Evolutionary conservation across 176 grass and related monocot species (phyloP).

Genomic region (Oryza nivara): DNA sequence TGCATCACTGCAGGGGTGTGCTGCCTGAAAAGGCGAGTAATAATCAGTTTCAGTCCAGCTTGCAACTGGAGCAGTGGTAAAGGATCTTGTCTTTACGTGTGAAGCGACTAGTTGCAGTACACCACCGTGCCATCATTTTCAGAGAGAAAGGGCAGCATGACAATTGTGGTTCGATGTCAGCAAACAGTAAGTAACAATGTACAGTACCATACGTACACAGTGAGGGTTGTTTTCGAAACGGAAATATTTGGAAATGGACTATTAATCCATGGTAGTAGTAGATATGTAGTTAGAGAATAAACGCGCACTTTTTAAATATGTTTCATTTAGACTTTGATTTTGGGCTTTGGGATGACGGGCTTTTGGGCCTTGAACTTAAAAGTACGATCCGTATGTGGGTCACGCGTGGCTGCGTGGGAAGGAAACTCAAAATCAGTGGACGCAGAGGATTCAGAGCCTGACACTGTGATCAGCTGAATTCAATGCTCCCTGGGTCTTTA

Average conservation of each 20-base stretch:
- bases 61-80: background rate
- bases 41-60: slow-evolving; percentile 22
- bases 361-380: too few relatives aligned
- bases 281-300: too few relatives aligned
- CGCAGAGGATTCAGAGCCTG: background rate
- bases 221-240: background rate
- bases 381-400: too few relatives aligned
- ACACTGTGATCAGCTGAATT: background rate
- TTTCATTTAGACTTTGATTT: too few relatives aligned
- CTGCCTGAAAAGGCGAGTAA: background rate
- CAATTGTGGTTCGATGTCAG: background rate
- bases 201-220: background rate
- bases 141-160: background rate
- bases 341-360: too few relatives aligned
- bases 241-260: background rate
- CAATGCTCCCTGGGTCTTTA: background rate
- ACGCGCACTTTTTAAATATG: too few relatives aligned
- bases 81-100: slow-evolving; percentile 19
- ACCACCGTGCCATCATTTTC: background rate
- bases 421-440: background rate
- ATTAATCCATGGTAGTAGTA: too few relatives aligned
- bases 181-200: background rate
- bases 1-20: background rate
- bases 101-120: background rate
- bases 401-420: background rate